phyloP scores from a whole-genome alignment of 345 rosid genomes.

The Chamaenerion angustifolium region DNA sequence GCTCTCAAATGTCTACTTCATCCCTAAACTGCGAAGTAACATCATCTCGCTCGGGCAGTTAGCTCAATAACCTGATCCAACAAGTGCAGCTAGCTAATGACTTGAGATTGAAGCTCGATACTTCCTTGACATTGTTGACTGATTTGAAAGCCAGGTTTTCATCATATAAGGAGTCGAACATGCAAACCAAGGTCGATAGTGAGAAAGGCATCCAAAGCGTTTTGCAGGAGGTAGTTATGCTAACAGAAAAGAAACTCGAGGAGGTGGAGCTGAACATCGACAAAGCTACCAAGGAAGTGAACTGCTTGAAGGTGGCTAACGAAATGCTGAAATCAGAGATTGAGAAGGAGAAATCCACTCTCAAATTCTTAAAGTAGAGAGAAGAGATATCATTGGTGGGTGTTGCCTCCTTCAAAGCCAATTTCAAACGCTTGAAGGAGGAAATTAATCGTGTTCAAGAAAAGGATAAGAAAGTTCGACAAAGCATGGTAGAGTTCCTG shows the following conservation, averaged over 20 bases:
- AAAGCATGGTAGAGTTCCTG: slow-evolving; percentile 52
- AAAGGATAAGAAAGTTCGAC: slow-evolving; percentile 54
- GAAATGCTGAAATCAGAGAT: slow-evolving; percentile 46
- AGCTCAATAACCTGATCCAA: slow-evolving; percentile 51
- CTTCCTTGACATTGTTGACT: slow-evolving; percentile 48
- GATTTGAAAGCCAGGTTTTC: slow-evolving; percentile 77
- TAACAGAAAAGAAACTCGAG: slow-evolving; percentile 70
- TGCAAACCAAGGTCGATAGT: slow-evolving; percentile 25
- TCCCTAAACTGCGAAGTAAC: no score
- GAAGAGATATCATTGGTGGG: slow-evolving; percentile 81
- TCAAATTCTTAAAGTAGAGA: slow-evolving; percentile 49
- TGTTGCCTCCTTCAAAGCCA: slow-evolving; percentile 67
- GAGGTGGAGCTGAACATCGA: slow-evolving; percentile 72
- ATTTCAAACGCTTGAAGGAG: slow-evolving; percentile 44
- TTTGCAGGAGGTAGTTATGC: slow-evolving; percentile 41
- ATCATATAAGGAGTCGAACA: slow-evolving; percentile 54
- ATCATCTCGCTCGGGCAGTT: no score
- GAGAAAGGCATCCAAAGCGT: slow-evolving; percentile 27
- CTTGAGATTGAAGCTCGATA: slow-evolving; percentile 51
- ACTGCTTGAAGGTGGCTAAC: slow-evolving; percentile 53
- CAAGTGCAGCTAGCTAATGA: slow-evolving; percentile 63
- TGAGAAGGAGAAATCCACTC: slow-evolving; percentile 46
- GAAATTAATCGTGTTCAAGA: no score
- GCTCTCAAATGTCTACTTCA: no score
- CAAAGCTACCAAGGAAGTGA: slow-evolving; percentile 61